Percentiles rank a stretch among this genome's conserved stretches.
phyloP scores from a whole-genome alignment of 163 green algal genomes.

The Scenedesmus sp. region DNA sequence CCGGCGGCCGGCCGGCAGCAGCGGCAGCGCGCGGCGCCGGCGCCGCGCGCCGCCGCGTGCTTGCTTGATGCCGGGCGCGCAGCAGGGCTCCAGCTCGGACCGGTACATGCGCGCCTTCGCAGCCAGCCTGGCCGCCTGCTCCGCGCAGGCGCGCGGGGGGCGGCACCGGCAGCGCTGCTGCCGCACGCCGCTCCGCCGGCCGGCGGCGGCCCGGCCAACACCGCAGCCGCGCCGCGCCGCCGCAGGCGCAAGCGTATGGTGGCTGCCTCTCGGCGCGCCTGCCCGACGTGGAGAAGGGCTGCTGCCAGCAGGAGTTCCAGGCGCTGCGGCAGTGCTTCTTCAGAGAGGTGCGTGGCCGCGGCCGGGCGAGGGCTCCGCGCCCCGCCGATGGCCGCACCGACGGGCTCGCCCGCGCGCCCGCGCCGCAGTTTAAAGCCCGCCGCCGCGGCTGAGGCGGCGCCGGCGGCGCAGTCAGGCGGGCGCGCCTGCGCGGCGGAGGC shows the following conservation, averaged over 20 bases:
- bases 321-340: conserved; percentile 39
- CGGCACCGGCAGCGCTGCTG: too few relatives aligned
- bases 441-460: background rate
- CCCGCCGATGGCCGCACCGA: too few relatives aligned
- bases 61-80: background rate
- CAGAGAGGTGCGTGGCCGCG: conserved; percentile 27
- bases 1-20: too few relatives aligned
- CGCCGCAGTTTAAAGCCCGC: conserved; percentile 15
- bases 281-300: conserved; percentile 38
- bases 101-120: conserved; percentile 44
- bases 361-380: too few relatives aligned
- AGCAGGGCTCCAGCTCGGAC: conserved; percentile 1
- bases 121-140: conserved; percentile 31
- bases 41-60: too few relatives aligned
- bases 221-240: background rate
- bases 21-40: too few relatives aligned
- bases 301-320: conserved; percentile 41
- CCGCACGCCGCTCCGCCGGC: background rate
- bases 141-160: conserved; percentile 7
- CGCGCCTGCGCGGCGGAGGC: background rate
- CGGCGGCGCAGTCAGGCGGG: background rate
- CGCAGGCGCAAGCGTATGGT: background rate
- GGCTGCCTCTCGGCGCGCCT: conserved; percentile 1
- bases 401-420: too few relatives aligned
- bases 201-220: background rate